phyloP scores from a whole-genome alignment of 1,284 basidiomycete genomes.

The Ceratobasidium sp. region DNA sequence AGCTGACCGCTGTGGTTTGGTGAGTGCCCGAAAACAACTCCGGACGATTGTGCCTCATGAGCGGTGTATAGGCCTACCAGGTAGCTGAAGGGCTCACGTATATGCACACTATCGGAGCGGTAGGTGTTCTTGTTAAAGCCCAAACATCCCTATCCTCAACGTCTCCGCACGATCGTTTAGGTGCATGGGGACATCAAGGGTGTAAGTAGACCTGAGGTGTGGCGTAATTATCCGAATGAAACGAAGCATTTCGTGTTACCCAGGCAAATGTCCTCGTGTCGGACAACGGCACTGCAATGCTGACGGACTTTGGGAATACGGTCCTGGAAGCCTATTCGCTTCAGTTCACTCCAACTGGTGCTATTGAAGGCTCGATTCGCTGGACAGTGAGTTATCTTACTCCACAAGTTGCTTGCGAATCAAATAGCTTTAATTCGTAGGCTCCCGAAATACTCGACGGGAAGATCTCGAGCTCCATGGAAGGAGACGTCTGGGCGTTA shows the following conservation, averaged over 20 bases:
- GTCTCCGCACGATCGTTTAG: neutral
- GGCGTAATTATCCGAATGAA: neutral
- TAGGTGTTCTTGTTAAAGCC: too few relatives aligned
- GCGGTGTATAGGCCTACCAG: too few relatives aligned
- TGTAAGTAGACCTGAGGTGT: neutral
- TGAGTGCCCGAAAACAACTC: too few relatives aligned
- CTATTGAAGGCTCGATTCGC: neutral
- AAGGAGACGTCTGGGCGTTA: too few relatives aligned
- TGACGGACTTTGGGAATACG: constrained; percentile 7
- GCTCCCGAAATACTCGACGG: too few relatives aligned
- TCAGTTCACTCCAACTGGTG: neutral
- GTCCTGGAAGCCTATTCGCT: neutral
- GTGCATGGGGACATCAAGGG: constrained; percentile 5
- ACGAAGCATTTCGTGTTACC: neutral
- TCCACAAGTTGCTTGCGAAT: neutral
- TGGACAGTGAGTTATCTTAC: neutral
- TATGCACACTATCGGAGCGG: too few relatives aligned
- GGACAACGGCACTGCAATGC: neutral
- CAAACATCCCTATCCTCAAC: too few relatives aligned
- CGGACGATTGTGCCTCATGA: too few relatives aligned
- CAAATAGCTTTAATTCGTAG: too few relatives aligned
- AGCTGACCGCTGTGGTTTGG: too few relatives aligned
- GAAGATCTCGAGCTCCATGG: too few relatives aligned
- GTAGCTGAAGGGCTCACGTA: too few relatives aligned
- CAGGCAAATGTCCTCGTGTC: constrained; percentile 17